These are phyloP conservation scores for Tulasnella sp. DNA, from an alignment of 768 basidiomycete genomes.

Conservation along the genomic window DNA sequence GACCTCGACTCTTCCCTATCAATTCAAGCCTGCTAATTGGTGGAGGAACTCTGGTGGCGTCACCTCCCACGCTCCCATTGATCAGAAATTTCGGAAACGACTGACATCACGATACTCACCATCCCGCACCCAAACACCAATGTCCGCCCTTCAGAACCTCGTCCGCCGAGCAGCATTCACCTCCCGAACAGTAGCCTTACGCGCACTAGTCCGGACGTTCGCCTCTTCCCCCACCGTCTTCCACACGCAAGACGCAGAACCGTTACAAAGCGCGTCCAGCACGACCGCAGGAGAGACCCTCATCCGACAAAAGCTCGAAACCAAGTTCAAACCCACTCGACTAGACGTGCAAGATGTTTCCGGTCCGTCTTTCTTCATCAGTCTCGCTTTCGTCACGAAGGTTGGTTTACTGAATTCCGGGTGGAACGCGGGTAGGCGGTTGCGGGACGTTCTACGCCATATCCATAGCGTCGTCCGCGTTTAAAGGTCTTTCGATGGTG, in stretches of 20 bases:
- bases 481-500: conserved; percentile 74
- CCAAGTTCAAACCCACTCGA: conserved; percentile 62
- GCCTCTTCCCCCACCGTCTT: not conserved
- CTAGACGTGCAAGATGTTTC: conserved; percentile 91
- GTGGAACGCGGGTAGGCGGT: conserved; percentile 64
- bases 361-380: conserved; percentile 37
- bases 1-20: no score
- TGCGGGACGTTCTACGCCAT: conserved; percentile 98
- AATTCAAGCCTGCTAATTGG: no score
- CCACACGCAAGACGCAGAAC: not conserved
- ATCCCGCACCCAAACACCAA: not conserved
- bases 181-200: no score
- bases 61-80: not conserved
- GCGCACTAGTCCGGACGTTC: no score
- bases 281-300: conserved; percentile 48
- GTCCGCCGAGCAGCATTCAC: not conserved
- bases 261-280: conserved; percentile 7
- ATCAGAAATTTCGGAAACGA: not conserved
- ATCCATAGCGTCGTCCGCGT: conserved; percentile 67
- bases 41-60: no score
- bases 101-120: not conserved
- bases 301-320: conserved; percentile 61
- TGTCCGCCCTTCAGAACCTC: not conserved
- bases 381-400: no score
- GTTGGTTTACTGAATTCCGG: not conserved